These are phyloP conservation scores for Coemansia sp. DNA, from an alignment of 192 early-diverging fungal species.

Conservation along the genomic window DNA sequence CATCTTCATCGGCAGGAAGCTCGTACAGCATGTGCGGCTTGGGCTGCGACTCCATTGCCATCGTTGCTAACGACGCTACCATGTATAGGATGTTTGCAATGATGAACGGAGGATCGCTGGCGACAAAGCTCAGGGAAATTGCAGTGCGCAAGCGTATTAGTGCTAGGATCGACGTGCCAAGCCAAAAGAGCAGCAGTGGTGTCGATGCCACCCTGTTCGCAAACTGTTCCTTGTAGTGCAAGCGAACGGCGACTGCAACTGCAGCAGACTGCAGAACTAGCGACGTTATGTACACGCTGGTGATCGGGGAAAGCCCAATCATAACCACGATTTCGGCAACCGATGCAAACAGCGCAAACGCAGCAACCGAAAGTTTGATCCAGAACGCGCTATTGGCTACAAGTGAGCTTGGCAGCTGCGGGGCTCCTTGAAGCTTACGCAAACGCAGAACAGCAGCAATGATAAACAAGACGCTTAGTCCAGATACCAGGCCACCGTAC, in stretches of 20 bases:
- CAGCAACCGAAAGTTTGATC: conserved; percentile 26
- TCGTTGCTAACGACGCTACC: conserved; percentile 30
- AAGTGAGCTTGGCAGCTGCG: conserved; percentile 8
- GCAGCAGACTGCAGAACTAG: conserved; percentile 37
- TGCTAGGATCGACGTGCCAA: conserved; percentile 27
- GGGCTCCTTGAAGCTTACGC: neutral
- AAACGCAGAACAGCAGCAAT: conserved; percentile 19
- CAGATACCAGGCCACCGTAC: conserved; percentile 28
- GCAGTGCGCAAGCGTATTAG: conserved; percentile 44
- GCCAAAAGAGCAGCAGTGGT: conserved; percentile 50
- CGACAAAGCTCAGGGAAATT: conserved; percentile 14
- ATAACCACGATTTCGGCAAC: conserved; percentile 19
- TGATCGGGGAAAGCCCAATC: neutral
- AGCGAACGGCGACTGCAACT: conserved; percentile 22
- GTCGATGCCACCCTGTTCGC: conserved; percentile 37
- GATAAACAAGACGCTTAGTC: conserved; percentile 29
- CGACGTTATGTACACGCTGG: conserved; percentile 21
- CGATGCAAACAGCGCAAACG: conserved; percentile 26
- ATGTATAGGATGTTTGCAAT: conserved; percentile 20
- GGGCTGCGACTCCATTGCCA: conserved; percentile 39
- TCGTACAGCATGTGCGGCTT: conserved; percentile 35
- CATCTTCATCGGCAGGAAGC: conserved; percentile 28
- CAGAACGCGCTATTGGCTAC: conserved; percentile 28
- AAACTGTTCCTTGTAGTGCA: conserved; percentile 45
- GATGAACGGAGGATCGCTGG: conserved; percentile 7